Conservation (phyloP, 495 filamentous ascomycete species). For the Xylaria flabelliformis region DNA sequence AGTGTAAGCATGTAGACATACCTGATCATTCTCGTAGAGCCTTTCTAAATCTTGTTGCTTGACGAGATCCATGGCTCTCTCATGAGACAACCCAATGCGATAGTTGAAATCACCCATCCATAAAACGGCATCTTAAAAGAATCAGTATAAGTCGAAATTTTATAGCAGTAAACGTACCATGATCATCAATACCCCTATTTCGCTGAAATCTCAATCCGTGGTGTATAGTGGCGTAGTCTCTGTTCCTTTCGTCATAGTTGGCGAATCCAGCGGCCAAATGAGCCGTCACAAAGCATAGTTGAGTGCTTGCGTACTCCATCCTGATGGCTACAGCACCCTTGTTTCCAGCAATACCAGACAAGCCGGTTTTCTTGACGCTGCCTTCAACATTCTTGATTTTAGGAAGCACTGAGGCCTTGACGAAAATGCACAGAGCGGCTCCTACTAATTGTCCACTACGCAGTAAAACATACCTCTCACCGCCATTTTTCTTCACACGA, state of each 20-base stretch:
- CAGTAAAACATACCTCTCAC: slow-evolving; percentile 84
- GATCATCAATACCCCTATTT: slow-evolving; percentile 87
- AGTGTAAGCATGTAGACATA: slow-evolving; percentile 40
- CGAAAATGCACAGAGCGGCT: slow-evolving; percentile 88
- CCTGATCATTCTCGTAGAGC: slow-evolving; percentile 93
- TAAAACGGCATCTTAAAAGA: slow-evolving; percentile 72
- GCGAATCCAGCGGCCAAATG: slow-evolving; percentile 96
- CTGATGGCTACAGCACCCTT: slow-evolving; percentile 98
- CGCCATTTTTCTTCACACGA: slow-evolving; percentile 63
- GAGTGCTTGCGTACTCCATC: slow-evolving; percentile 92
- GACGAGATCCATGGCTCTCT: slow-evolving; percentile 77
- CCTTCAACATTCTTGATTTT: slow-evolving; percentile 97
- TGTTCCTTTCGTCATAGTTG: slow-evolving; percentile 95
- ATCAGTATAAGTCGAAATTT: background rate
- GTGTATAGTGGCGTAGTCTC: slow-evolving; percentile 89
- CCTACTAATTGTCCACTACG: slow-evolving; percentile 95
- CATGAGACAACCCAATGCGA: slow-evolving; percentile 84
- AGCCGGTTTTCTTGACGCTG: slow-evolving; percentile 93
- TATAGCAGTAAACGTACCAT: slow-evolving; percentile 55
- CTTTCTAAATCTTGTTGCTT: slow-evolving; percentile 72
- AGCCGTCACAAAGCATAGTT: slow-evolving; percentile 93
- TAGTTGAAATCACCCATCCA: slow-evolving; percentile 99
- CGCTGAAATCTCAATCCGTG: slow-evolving; percentile 88
- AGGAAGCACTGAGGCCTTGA: slow-evolving; percentile 74
- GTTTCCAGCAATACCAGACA: slow-evolving; percentile 97